These are phyloP conservation scores for Phytophthora kernoviae DNA, from an alignment of 352 stramenopile genomes.

Conservation along the genomic window DNA sequence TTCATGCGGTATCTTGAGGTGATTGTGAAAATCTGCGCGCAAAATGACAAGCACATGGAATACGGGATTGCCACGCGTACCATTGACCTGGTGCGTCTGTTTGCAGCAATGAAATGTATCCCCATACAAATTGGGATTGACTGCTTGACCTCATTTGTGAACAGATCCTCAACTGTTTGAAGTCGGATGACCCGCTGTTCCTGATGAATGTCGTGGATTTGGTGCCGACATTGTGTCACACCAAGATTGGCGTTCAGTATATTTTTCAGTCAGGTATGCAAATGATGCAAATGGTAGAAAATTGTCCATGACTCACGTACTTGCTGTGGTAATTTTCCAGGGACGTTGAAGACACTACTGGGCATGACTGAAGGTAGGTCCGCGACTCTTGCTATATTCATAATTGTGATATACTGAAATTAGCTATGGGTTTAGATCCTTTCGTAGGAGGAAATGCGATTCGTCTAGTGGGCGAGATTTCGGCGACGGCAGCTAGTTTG, in stretches of 20 bases:
- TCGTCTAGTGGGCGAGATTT: constrained; percentile 81
- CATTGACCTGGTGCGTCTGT: constrained; percentile 45
- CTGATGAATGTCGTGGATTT: constrained; percentile 88
- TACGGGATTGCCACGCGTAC: constrained; percentile 52
- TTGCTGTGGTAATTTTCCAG: constrained; percentile 25
- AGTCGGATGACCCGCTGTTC: constrained; percentile 80
- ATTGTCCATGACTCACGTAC: constrained; percentile 10
- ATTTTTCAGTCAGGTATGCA: constrained; percentile 80
- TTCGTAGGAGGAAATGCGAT: constrained; percentile 80
- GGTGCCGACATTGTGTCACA: constrained; percentile 72
- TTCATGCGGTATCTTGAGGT: constrained; percentile 82
- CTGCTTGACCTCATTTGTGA: constrained; percentile 11
- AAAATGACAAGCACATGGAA: constrained; percentile 62
- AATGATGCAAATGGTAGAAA: background rate
- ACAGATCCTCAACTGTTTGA: constrained; percentile 74
- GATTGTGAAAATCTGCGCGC: constrained; percentile 65
- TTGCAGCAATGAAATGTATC: background rate
- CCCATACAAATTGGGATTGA: constrained; percentile 2
- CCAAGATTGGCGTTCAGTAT: constrained; percentile 63
- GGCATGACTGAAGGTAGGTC: constrained; percentile 65
- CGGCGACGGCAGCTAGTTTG: constrained; percentile 62
- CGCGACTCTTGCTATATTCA: background rate
- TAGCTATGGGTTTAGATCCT: constrained; percentile 48
- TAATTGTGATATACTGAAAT: constrained; percentile 5
- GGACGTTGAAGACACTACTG: constrained; percentile 66